Evolutionary conservation across 106 monocot genomes (phyloP).

Genomic region (Agapanthus africanus): DNA sequence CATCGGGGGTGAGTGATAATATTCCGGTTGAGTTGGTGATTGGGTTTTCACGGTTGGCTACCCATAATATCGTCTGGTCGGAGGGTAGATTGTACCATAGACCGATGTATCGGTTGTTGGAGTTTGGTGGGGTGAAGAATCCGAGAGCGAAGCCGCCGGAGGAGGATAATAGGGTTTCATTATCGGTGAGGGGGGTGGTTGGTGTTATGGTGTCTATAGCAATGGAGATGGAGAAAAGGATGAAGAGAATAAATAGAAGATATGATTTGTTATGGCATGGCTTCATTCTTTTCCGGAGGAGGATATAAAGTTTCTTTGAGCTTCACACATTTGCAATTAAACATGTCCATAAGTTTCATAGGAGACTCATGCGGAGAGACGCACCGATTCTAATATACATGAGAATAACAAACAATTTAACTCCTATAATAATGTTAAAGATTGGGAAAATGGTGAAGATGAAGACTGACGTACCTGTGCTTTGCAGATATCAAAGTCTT

Average conservation of each 20-base stretch:
- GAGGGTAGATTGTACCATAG: constrained; percentile 5
- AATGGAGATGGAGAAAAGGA: not conserved
- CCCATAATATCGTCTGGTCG: constrained; percentile 14
- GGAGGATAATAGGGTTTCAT: constrained; percentile 10
- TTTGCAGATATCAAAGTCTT: no score
- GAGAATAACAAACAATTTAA: no score
- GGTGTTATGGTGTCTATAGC: constrained; percentile 5
- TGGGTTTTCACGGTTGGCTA: constrained; percentile 9
- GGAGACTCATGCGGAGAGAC: no score
- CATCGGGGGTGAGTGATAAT: not conserved
- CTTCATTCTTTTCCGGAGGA: not conserved
- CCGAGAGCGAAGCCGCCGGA: constrained; percentile 10
- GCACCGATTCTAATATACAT: no score
- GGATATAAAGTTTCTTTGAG: no score
- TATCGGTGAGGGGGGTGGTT: not conserved
- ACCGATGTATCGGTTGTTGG: constrained; percentile 4
- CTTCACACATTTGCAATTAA: no score
- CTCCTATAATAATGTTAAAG: no score
- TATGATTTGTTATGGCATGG: not conserved
- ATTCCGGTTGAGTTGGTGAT: not conserved
- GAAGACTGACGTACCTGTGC: no score
- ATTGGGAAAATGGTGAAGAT: no score
- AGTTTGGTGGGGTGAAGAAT: constrained; percentile 16
- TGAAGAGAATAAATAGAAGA: not conserved
- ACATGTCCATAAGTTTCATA: no score